Percentiles rank a stretch among this genome's conserved stretches.
These are phyloP conservation scores for Begonia peltatifolia DNA, from an alignment of 306 rosid species.

Conservation along the genomic window DNA sequence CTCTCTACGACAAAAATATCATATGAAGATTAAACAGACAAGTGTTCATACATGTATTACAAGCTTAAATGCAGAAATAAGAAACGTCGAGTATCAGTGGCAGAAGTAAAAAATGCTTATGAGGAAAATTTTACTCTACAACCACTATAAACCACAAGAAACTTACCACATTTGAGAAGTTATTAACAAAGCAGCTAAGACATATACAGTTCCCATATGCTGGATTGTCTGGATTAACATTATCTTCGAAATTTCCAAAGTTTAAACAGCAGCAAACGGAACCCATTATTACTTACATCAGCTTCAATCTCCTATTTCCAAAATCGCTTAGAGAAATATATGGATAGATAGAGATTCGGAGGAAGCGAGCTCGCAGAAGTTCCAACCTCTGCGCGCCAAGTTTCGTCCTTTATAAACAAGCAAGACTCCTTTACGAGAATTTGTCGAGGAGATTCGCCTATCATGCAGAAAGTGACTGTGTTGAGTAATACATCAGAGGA, in stretches of 20 bases:
- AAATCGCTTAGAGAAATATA: constrained; percentile 13
- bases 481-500: no score
- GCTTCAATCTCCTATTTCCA: constrained; percentile 24
- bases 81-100: no score
- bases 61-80: no score
- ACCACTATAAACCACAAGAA: background rate
- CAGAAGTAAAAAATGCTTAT: no score
- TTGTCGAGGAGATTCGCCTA: no score
- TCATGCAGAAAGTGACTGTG: no score
- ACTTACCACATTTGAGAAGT: constrained; percentile 60
- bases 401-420: constrained; percentile 41
- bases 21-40: no score
- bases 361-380: constrained; percentile 86
- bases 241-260: constrained; percentile 56
- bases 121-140: no score
- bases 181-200: constrained; percentile 63
- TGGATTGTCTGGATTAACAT: constrained; percentile 71
- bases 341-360: constrained; percentile 27
- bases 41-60: no score
- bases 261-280: constrained; percentile 85
- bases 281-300: constrained; percentile 50
- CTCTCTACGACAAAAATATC: no score
- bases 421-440: no score
- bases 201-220: constrained; percentile 65
- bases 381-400: constrained; percentile 46